Base-by-base conservation (phyloP, 257 asterid genomes). In the Salvia miltiorrhiza region DNA sequence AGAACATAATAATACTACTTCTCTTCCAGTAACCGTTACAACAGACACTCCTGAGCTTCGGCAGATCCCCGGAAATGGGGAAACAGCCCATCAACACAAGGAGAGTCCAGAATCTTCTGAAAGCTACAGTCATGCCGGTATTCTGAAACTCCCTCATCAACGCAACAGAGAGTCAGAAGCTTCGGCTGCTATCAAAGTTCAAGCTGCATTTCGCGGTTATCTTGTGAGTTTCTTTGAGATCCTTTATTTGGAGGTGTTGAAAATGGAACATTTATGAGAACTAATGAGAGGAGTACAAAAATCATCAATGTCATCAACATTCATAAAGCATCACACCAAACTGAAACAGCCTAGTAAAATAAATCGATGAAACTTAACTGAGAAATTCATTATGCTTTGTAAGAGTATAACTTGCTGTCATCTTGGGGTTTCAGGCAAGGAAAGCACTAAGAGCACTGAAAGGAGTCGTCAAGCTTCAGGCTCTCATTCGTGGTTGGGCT, bases 401-500 rank as follows among this genome's bases (percentile, higher is more conserved):
- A n/a, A 50, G 59, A 65, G 26, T 37, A 37, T 30, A 10, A 39
- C 35, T 23, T 60, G 62, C 28, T 62, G 4, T 43, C 13, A 32
- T 43, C 44, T 19, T 55, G 59, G 24, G 44, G 10, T 73, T 79
- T 65, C 82, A 90, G 97, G 98, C 93, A 71, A 82, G 93, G 78
- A 93, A 88, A 80, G 98, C 98, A 53, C 73, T 93, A 35, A 70
- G 87, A 67, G 98, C 97, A 68, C 79, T 93, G 68, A 90, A 80
- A 77, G 98, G 96, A 77, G 76, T 93, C 1, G 97, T 93, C 5
- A 90, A 84, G 88, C 96, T 93, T 77, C 98, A 90, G 78, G 98
- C 98, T 49, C 87, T 90, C 14, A 87, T 93, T 50, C 96, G 97
- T 0, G 98, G 98, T 17, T 84, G 96, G 88, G 95, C 95, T 4